Base-by-base conservation (phyloP, 2,329 filamentous ascomycete species). In the Stagonosporopsis cucurbitacearum region DNA sequence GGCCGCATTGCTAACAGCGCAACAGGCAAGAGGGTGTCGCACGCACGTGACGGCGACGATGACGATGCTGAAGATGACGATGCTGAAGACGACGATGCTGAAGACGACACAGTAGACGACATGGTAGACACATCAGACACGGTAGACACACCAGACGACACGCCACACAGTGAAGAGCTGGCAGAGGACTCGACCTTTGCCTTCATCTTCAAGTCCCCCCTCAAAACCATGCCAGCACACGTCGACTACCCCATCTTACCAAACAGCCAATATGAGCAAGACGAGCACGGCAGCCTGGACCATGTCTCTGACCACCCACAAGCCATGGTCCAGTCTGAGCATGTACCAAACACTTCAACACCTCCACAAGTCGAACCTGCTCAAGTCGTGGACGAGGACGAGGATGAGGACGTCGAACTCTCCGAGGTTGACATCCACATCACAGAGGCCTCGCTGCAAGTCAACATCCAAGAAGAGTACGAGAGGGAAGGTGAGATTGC, bases 361-460 rank as follows among this genome's bases (percentile, higher is more conserved):
- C 3, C 20, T 35, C 4, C 17, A n/a, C 23, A 48, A 5, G n/a
- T n/a, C 7, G 20, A 25, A 11, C 1, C 19, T 25, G 37, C 35
- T 17, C 35, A 37, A 20, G 13, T 19, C 17, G 11, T 19, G 35
- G 35, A 50, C 43, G 50, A 59, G 30, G 51, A 57, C 43, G 50
- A 59, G 25, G 51, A 57, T 2, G 40, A 37, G 9, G 59, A 62
- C 26, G 39, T 37, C 12, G 54, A 59, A 11, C 61, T 60, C 57
- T 59, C 60, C 19, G 59, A 65, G 32, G 49, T 64, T 6, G 32
- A 53, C 4, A 11, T 58, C 45, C 63, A 73, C 1, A 63, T 69
- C 4, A 72, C 69, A 1, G 71, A 74, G 54, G 70, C 68, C 15
- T 70, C 69, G 2, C 39, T 75, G 22, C 72, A 75, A 41, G 33